Evolutionary conservation across 106 monocot genomes (phyloP).

Genomic region (Posidonia australis): DNA sequence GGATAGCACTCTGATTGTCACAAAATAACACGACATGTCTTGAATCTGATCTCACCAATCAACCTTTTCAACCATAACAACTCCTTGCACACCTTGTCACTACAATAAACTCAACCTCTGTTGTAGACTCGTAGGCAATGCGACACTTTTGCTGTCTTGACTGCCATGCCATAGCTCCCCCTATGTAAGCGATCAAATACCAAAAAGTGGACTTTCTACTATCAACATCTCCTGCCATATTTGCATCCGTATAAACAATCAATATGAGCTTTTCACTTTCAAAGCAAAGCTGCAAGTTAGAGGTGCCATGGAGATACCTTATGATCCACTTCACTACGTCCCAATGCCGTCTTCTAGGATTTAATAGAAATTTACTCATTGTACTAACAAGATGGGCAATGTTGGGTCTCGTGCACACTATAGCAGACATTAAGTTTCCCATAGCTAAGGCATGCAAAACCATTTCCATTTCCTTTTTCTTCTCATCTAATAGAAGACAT

Average conservation of each 20-base stretch:
- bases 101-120: too few species aligned
- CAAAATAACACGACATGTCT: not conserved
- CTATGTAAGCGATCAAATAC: not conserved
- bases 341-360: not conserved
- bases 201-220: not conserved
- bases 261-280: not conserved
- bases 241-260: not conserved
- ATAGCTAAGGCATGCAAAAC: not conserved
- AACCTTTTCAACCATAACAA: too few species aligned
- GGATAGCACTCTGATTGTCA: not conserved
- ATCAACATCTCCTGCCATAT: not conserved
- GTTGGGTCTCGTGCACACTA: not conserved
- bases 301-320: too few species aligned
- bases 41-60: too few species aligned
- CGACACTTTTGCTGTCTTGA: not conserved
- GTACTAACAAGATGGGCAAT: not conserved
- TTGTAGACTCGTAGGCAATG: not conserved
- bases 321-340: too few species aligned
- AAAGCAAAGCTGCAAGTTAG: too few species aligned
- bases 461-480: not conserved
- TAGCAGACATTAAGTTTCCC: slow-evolving; percentile 2
- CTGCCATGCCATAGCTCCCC: not conserved
- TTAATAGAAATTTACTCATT: slow-evolving; percentile 1
- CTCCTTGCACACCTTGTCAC: too few species aligned
- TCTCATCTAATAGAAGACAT: not conserved